Evolutionary conservation across 2,329 filamentous ascomycete genomes (phyloP).

Genomic region (Dothiorella sarmentorum): DNA sequence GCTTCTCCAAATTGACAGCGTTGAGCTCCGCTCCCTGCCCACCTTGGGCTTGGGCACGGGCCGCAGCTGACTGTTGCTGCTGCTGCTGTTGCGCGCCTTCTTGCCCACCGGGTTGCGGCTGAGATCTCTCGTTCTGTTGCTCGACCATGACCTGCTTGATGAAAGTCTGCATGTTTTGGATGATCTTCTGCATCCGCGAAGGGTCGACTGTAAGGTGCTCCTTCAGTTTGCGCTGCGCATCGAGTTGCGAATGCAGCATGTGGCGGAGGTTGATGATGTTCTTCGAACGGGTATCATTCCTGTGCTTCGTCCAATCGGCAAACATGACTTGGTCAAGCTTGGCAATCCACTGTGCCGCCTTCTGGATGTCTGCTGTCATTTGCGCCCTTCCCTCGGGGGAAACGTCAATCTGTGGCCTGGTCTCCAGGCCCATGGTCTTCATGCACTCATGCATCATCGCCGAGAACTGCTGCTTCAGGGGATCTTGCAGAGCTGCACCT

Average conservation of each 20-base stretch:
- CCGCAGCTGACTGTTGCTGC: slow-evolving; percentile 7
- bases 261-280: slow-evolving; percentile 2
- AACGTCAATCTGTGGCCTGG: slow-evolving; percentile 24
- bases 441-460: slow-evolving; percentile 31
- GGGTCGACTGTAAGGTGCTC: background rate
- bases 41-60: slow-evolving; percentile 18
- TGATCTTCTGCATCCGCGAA: background rate
- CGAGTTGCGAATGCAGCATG: slow-evolving; percentile 5
- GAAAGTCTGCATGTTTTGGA: slow-evolving; percentile 28
- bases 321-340: slow-evolving; percentile 15
- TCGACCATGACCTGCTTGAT: slow-evolving; percentile 23
- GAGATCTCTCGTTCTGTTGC: background rate
- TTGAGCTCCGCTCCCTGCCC: slow-evolving; percentile 29
- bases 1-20: slow-evolving; percentile 28
- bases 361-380: slow-evolving; percentile 24
- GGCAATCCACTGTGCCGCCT: background rate
- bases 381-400: slow-evolving; percentile 25
- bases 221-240: background rate
- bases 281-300: background rate
- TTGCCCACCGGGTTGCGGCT: background rate
- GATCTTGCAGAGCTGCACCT: slow-evolving; percentile 5
- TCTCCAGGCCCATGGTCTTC: slow-evolving; percentile 24
- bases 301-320: slow-evolving; percentile 6
- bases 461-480: slow-evolving; percentile 24
- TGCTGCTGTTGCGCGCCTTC: background rate